Evolutionary conservation across 2,329 filamentous ascomycete genomes (phyloP).

Genomic region (Penicillium sp.): DNA sequence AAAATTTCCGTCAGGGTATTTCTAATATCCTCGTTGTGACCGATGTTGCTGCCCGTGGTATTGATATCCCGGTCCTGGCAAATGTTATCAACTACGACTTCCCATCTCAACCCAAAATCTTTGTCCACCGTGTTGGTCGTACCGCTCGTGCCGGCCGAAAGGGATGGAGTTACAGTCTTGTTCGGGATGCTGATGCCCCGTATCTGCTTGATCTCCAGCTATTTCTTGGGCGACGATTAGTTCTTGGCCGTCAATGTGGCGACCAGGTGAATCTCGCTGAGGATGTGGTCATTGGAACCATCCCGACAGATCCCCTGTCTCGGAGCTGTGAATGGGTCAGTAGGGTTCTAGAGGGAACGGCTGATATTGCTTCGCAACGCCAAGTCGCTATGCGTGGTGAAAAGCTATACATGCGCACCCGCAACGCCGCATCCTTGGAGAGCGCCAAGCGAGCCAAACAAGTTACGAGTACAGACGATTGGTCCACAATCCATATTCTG

Average conservation of each 20-base stretch:
- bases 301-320: conserved; percentile 69
- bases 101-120: conserved; percentile 91
- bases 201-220: conserved; percentile 92
- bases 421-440: conserved; percentile 82
- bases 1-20: conserved; percentile 76
- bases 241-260: conserved; percentile 62
- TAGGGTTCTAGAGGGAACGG: conserved; percentile 67
- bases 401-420: conserved; percentile 82
- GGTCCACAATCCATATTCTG: conserved; percentile 70
- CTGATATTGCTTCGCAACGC: conserved; percentile 66
- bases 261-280: conserved; percentile 65
- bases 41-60: conserved; percentile 91
- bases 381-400: conserved; percentile 80
- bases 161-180: conserved; percentile 92
- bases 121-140: conserved; percentile 90
- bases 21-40: conserved; percentile 92
- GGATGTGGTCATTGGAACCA: conserved; percentile 74
- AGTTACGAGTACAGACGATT: conserved; percentile 62
- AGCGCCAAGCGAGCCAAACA: conserved; percentile 84
- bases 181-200: conserved; percentile 79
- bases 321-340: conserved; percentile 73
- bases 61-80: conserved; percentile 91
- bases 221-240: conserved; percentile 78
- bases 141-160: conserved; percentile 88
- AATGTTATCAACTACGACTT: conserved; percentile 99